Percentiles rank a stretch among this genome's conserved stretches.
Conservation (phyloP, 179 eudicot species). For the Vitellaria paradoxa region DNA sequence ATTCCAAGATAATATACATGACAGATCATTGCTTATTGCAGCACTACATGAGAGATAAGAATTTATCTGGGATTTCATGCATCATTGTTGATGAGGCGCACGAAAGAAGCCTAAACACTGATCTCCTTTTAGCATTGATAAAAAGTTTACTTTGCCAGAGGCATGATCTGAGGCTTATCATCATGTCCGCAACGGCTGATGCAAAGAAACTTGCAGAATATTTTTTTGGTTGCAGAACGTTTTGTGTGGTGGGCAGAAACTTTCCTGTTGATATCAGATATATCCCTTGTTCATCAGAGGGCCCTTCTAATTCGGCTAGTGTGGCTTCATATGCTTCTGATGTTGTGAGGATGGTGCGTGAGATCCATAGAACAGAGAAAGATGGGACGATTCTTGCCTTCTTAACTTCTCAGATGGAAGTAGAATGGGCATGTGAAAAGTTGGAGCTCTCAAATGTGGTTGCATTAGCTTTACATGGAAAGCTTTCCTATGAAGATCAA, state of each 20-base stretch:
- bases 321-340: slow-evolving; percentile 56
- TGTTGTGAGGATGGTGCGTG: slow-evolving; percentile 55
- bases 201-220: slow-evolving; percentile 73
- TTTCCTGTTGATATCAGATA: slow-evolving; percentile 79
- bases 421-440: slow-evolving; percentile 90
- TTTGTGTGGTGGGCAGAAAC: slow-evolving; percentile 70
- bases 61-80: slow-evolving; percentile 66
- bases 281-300: slow-evolving; percentile 45
- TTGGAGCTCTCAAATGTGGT: slow-evolving; percentile 42
- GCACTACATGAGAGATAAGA: slow-evolving; percentile 71
- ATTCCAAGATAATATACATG: slow-evolving; percentile 55
- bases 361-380: slow-evolving; percentile 65
- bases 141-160: slow-evolving; percentile 65
- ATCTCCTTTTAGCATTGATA: slow-evolving; percentile 77
- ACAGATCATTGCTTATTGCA: slow-evolving; percentile 94
- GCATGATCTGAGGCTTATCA: slow-evolving; percentile 75
- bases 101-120: slow-evolving; percentile 93
- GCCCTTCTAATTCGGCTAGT: slow-evolving; percentile 28
- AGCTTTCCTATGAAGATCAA: slow-evolving; percentile 76
- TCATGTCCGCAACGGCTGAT: slow-evolving; percentile 98
- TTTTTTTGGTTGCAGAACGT: slow-evolving; percentile 68
- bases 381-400: slow-evolving; percentile 88
- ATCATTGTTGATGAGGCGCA: slow-evolving; percentile 95
- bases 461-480: slow-evolving; percentile 83
- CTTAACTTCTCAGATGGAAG: slow-evolving; percentile 85